These are phyloP conservation scores for Fusarium dimerum DNA, from an alignment of 2,329 filamentous ascomycete species.

Conservation along the genomic window DNA sequence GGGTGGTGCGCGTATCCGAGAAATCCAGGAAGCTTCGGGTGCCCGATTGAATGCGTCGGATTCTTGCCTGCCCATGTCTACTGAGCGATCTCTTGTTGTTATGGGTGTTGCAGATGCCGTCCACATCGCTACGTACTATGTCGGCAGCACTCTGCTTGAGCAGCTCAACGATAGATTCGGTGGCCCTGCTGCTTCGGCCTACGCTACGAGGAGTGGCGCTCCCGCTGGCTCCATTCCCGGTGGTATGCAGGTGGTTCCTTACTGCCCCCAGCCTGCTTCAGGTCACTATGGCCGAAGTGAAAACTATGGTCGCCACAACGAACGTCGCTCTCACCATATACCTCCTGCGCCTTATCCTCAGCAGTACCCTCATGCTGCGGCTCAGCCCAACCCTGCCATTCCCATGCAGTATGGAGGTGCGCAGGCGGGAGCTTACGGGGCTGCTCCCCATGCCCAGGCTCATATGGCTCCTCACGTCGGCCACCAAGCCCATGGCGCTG, in stretches of 20 bases:
- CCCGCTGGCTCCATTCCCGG: conserved; percentile 92
- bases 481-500: conserved; percentile 60
- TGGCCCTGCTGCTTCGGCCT: conserved; percentile 94
- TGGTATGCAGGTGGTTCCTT: conserved; percentile 99
- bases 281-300: conserved; percentile 92
- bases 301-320: conserved; percentile 73
- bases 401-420: conserved; percentile 80
- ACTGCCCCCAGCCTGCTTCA: conserved; percentile 88
- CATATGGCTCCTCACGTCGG: conserved; percentile 63
- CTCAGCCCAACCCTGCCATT: conserved; percentile 63
- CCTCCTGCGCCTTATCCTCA: conserved; percentile 73
- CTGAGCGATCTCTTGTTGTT: conserved; percentile 95
- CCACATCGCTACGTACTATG: conserved; percentile 98
- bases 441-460: conserved; percentile 74
- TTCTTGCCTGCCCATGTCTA: conserved; percentile 89
- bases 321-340: conserved; percentile 72
- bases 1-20: conserved; percentile 90
- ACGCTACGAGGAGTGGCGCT: conserved; percentile 90
- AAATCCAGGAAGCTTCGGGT: conserved; percentile 97
- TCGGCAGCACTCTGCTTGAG: conserved; percentile 95
- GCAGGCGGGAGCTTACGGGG: conserved; percentile 75
- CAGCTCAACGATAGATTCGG: conserved; percentile 97
- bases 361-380: conserved; percentile 65
- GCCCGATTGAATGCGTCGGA: conserved; percentile 96
- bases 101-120: conserved; percentile 97